phyloP scores from a whole-genome alignment of 192 early-diverging fungal genomes.

The Radiomyces spectabilis region DNA sequence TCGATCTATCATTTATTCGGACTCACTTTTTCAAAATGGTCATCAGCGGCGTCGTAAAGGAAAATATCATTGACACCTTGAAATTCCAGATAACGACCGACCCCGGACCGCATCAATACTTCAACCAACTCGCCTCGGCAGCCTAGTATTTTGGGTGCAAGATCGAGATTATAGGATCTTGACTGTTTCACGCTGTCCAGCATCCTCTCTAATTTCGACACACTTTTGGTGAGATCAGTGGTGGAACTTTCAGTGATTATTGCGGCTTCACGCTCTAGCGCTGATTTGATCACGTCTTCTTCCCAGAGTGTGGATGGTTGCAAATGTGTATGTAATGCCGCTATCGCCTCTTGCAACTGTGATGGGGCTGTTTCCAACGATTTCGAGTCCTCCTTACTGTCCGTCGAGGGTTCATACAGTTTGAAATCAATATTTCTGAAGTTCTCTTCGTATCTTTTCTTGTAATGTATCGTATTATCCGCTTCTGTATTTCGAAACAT shows the following conservation, averaged over 20 bases:
- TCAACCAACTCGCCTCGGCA: constrained; percentile 68
- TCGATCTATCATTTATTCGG: not conserved
- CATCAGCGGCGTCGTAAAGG: constrained; percentile 33
- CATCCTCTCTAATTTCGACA: constrained; percentile 22
- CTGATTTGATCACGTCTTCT: too few relatives aligned
- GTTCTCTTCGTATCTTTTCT: not conserved
- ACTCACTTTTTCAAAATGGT: constrained; percentile 38
- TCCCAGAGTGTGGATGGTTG: too few relatives aligned
- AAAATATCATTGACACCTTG: constrained; percentile 68
- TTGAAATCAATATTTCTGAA: not conserved
- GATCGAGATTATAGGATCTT: constrained; percentile 61
- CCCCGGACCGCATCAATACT: constrained; percentile 63
- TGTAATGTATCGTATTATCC: not conserved
- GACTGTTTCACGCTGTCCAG: constrained; percentile 34
- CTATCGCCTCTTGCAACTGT: constrained; percentile 11
- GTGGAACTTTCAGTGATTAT: constrained; percentile 9
- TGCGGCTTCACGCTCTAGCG: too few relatives aligned
- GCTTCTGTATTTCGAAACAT: too few relatives aligned
- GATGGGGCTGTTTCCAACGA: not conserved
- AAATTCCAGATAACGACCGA: constrained; percentile 87
- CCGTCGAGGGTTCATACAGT: not conserved
- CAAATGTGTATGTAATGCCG: too few relatives aligned
- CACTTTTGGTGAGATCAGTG: not conserved
- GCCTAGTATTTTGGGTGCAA: constrained; percentile 60
- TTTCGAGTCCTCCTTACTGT: not conserved